phyloP scores from a whole-genome alignment of 2,329 filamentous ascomycete genomes.

The Epichloe coenophiala region DNA sequence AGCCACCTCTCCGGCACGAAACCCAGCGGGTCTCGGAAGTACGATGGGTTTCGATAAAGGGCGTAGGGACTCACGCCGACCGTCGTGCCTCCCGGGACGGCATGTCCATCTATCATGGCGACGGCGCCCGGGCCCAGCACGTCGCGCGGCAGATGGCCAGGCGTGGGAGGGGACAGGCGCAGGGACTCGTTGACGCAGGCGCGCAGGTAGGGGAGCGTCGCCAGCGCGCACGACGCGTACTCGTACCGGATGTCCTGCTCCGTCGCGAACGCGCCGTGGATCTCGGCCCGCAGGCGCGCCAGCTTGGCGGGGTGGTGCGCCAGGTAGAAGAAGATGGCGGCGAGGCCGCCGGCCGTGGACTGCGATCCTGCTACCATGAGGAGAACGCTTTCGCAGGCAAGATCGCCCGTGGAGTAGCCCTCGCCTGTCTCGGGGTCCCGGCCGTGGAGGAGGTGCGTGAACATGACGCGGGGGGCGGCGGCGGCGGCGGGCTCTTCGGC shows the following conservation, averaged over 20 bases:
- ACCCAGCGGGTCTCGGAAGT: not conserved
- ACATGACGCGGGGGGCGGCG: conserved; percentile 8
- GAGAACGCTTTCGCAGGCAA: conserved; percentile 12
- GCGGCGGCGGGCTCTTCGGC: too few relatives aligned
- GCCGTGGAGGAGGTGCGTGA: conserved; percentile 11
- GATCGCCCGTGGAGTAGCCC: conserved; percentile 11
- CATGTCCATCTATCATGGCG: not conserved
- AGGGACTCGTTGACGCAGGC: conserved; percentile 14
- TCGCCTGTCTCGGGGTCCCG: conserved; percentile 13
- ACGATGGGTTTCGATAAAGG: not conserved
- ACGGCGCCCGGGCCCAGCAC: not conserved
- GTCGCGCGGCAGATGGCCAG: conserved; percentile 9
- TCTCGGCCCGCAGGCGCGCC: conserved; percentile 7
- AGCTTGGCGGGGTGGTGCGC: conserved; percentile 5
- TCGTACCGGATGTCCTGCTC: not conserved
- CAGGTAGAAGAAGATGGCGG: conserved; percentile 11
- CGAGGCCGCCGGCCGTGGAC: conserved; percentile 8
- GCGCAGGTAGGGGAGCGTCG: conserved; percentile 10
- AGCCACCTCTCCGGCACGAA: conserved; percentile 6
- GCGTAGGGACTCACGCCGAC: not conserved
- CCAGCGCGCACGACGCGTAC: not conserved
- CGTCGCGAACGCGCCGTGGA: conserved; percentile 3
- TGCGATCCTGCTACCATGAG: conserved; percentile 13
- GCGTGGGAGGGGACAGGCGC: conserved; percentile 12
- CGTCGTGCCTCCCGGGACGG: not conserved